phyloP scores from a whole-genome alignment of 176 grass and related monocot genomes.

The Carex pumila region DNA sequence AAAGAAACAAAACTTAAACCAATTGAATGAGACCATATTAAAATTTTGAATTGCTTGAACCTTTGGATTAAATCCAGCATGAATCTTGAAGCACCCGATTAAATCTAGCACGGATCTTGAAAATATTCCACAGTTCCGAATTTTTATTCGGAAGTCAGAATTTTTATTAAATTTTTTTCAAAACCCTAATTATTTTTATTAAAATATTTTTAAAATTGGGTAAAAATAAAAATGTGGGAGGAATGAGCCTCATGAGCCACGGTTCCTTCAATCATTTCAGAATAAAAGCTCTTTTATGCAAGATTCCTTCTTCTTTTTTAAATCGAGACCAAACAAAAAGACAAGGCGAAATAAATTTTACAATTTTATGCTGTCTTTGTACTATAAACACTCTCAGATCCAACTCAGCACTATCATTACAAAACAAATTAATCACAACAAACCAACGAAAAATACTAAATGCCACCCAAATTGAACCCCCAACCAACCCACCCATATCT shows the following conservation, averaged over 20 bases:
- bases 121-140: no score
- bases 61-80: no score
- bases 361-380: constrained; percentile 23
- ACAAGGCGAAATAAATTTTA: constrained; percentile 10
- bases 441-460: constrained; percentile 18
- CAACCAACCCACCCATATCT: neutral
- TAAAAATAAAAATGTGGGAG: no score
- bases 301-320: neutral
- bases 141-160: no score
- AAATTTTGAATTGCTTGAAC: no score
- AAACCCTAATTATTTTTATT: no score
- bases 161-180: no score
- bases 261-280: neutral
- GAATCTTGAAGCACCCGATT: no score
- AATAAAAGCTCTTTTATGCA: neutral
- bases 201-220: no score
- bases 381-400: constrained; percentile 25
- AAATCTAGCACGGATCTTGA: no score
- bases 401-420: constrained; percentile 29
- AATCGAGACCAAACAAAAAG: neutral
- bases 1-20: no score
- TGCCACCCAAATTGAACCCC: neutral
- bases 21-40: no score
- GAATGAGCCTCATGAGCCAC: neutral
- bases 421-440: constrained; percentile 27